Evolutionary conservation across 2,329 filamentous ascomycete species (phyloP).

Genomic region (Raffaelea deltoideospora): DNA sequence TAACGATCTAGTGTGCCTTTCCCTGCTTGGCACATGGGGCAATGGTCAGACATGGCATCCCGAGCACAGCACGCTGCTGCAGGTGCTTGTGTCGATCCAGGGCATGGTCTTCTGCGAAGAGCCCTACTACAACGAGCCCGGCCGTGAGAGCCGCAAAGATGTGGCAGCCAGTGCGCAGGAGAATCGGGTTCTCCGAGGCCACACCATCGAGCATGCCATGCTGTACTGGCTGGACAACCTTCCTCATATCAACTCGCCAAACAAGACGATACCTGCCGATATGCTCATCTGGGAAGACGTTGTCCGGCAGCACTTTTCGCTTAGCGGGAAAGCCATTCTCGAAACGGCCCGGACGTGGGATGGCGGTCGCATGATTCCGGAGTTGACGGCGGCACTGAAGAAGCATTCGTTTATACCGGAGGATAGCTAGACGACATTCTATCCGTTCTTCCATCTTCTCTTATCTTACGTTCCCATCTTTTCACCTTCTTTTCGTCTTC

Average conservation of each 20-base stretch:
- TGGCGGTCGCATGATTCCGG: background rate
- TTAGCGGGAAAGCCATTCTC: constrained; percentile 8
- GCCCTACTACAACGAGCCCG: constrained; percentile 41
- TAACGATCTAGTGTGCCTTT: constrained; percentile 25
- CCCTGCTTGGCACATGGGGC: constrained; percentile 31
- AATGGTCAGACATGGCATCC: constrained; percentile 28
- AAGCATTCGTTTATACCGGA: background rate
- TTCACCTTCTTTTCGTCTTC: too few species aligned
- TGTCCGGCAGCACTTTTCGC: constrained; percentile 12
- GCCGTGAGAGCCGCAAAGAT: constrained; percentile 13
- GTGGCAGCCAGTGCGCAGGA: constrained; percentile 13
- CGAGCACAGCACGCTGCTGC: constrained; percentile 30
- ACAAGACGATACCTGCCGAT: background rate
- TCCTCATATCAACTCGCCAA: background rate
- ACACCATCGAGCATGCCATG: constrained; percentile 17
- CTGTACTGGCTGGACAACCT: constrained; percentile 13
- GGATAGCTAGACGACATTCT: too few species aligned
- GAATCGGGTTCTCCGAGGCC: constrained; percentile 13
- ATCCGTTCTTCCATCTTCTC: too few species aligned
- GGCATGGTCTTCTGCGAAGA: constrained; percentile 39
- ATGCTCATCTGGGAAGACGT: constrained; percentile 12
- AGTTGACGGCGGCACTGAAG: background rate
- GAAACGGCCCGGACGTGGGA: constrained; percentile 8
- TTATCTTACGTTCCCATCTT: too few species aligned
- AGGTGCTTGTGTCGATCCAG: constrained; percentile 40